Conservation (phyloP, 2,329 filamentous ascomycete species). For the Pyrenophora graminea region DNA sequence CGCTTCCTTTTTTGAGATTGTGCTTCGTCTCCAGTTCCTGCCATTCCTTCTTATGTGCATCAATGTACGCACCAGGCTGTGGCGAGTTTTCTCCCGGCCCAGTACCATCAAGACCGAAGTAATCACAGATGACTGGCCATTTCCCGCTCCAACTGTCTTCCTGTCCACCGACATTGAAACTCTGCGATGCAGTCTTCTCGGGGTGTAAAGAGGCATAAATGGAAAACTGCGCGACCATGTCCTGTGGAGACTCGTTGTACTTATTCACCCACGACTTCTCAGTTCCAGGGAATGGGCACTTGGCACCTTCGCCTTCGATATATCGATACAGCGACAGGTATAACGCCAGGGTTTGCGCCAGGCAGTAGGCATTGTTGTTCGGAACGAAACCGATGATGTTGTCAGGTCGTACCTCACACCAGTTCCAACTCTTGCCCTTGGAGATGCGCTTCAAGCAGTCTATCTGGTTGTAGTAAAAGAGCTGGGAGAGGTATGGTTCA, state of each 20-base stretch:
- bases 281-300: conserved; percentile 47
- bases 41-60: conserved; percentile 34
- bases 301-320: conserved; percentile 47
- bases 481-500: conserved; percentile 41
- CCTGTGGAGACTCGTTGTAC: conserved; percentile 48
- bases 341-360: conserved; percentile 45
- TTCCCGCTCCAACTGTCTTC: conserved; percentile 49
- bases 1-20: conserved; percentile 46
- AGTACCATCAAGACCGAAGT: conserved; percentile 53
- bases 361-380: conserved; percentile 48
- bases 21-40: conserved; percentile 35
- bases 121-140: conserved; percentile 54
- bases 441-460: conserved; percentile 46
- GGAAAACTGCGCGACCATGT: conserved; percentile 50
- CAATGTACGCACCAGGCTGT: conserved; percentile 37
- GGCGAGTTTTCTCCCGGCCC: conserved; percentile 33
- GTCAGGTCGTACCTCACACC: conserved; percentile 49
- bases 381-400: conserved; percentile 51
- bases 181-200: conserved; percentile 44
- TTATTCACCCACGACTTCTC: conserved; percentile 45
- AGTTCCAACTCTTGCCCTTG: conserved; percentile 47
- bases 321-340: conserved; percentile 46
- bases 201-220: conserved; percentile 51
- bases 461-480: conserved; percentile 51
- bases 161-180: conserved; percentile 52